Conservation (phyloP, 2,329 filamentous ascomycete species). For the Fusarium bactridioides region DNA sequence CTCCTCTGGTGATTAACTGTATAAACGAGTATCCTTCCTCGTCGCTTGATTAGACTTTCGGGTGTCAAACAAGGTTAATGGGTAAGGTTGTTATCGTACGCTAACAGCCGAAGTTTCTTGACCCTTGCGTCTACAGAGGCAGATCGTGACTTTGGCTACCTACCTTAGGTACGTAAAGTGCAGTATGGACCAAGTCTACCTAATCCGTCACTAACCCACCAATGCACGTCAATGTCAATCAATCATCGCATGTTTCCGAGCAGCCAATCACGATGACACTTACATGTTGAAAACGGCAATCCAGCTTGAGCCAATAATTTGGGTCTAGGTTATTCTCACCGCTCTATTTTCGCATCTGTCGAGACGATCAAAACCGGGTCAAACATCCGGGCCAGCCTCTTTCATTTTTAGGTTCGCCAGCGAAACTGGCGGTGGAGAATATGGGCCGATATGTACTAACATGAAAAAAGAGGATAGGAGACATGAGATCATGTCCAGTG, state of each 20-base stretch:
- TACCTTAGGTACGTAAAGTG: neutral
- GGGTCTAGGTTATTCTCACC: constrained; percentile 19
- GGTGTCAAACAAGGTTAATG: neutral
- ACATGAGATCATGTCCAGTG: neutral
- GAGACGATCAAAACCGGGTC: constrained; percentile 3
- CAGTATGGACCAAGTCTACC: neutral
- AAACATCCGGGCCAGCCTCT: neutral
- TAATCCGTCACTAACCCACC: neutral
- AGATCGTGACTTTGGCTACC: constrained; percentile 7
- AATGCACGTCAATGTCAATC: constrained; percentile 21
- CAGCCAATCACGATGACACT: constrained; percentile 30
- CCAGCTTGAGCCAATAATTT: neutral
- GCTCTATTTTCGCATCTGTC: constrained; percentile 2
- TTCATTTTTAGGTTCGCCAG: neutral
- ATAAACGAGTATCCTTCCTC: neutral
- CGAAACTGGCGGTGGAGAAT: constrained; percentile 23
- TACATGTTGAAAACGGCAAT: constrained; percentile 36
- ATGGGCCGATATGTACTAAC: constrained; percentile 18
- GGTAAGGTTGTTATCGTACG: neutral
- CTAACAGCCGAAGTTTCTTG: neutral
- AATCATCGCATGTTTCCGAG: constrained; percentile 11
- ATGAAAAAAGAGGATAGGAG: neutral
- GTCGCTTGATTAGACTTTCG: constrained; percentile 8
- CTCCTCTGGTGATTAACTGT: neutral
- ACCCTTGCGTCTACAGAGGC: neutral